Evolutionary conservation across 1,284 basidiomycete genomes (phyloP).

Genomic region (Hemileia vastatrix): DNA sequence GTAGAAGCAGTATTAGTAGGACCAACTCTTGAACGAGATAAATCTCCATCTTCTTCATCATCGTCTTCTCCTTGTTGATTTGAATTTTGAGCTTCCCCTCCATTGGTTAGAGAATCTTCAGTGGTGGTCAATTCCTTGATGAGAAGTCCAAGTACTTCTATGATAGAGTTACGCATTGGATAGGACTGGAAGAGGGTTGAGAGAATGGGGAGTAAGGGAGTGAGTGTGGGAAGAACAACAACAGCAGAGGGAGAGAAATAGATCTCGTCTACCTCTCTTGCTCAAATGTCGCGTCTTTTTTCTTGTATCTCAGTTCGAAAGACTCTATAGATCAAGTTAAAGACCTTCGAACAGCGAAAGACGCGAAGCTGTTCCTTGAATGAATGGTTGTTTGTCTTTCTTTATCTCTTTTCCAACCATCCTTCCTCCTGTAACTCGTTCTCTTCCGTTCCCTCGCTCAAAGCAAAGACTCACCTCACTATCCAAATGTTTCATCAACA

Average conservation of each 20-base stretch:
- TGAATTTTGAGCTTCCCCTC: too few species aligned
- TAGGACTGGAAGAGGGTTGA: constrained; percentile 57
- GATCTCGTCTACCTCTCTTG: too few species aligned
- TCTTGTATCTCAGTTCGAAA: background rate
- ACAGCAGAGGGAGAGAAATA: background rate
- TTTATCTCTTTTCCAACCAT: background rate
- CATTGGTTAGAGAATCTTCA: too few species aligned
- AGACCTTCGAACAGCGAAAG: background rate
- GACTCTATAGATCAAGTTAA: background rate
- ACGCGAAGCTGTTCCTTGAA: background rate
- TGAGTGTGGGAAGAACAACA: background rate
- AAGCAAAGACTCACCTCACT: constrained; percentile 60
- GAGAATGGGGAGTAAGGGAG: background rate
- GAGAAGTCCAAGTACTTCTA: constrained; percentile 73
- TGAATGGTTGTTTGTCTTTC: background rate
- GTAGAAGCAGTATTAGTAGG: background rate
- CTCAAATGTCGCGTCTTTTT: background rate
- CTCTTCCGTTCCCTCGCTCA: too few species aligned
- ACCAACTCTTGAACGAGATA: background rate
- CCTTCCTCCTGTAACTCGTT: background rate
- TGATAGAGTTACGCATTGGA: constrained; percentile 85
- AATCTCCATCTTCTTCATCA: constrained; percentile 49
- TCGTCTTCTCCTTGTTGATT: constrained; percentile 42
- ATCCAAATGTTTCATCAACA: constrained; percentile 78
- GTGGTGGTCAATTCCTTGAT: constrained; percentile 64